Percentiles rank a stretch among this genome's conserved stretches.
Evolutionary conservation across 352 stramenopile species (phyloP).

Genomic region (Pythium periplocum): DNA sequence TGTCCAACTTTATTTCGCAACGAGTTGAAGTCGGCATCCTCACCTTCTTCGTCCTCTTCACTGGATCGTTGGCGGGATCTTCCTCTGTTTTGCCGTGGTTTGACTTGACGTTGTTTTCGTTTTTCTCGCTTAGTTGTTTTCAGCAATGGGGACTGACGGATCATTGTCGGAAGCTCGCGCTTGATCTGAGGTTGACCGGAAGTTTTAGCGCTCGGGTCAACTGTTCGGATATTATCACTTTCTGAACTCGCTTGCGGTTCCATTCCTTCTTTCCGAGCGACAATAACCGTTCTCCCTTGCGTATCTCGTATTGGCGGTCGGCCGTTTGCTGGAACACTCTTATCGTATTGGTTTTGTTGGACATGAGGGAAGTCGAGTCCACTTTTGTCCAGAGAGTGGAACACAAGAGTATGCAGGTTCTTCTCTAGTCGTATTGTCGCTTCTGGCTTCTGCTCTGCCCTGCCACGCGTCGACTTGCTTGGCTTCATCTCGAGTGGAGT

Average conservation of each 20-base stretch:
- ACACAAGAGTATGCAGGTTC: constrained; percentile 41
- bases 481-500: not conserved
- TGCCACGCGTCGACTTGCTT: not conserved
- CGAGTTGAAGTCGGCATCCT: constrained; percentile 30
- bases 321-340: not conserved
- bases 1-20: constrained; percentile 39
- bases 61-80: constrained; percentile 1
- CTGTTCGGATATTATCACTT: too few relatives aligned
- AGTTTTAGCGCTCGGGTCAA: too few relatives aligned
- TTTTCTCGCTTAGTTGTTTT: not conserved
- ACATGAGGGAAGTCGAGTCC: constrained; percentile 61
- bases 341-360: constrained; percentile 9
- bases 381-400: constrained; percentile 57
- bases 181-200: too few relatives aligned
- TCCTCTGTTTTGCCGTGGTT: not conserved
- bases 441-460: not conserved
- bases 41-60: constrained; percentile 6
- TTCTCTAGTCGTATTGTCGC: constrained; percentile 26
- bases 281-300: constrained; percentile 2
- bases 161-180: too few relatives aligned
- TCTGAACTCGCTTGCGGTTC: too few relatives aligned
- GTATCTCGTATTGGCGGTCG: too few relatives aligned
- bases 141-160: too few relatives aligned
- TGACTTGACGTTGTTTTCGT: constrained; percentile 1
- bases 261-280: constrained; percentile 2